Evolutionary conservation across 768 basidiomycete species (phyloP).

Genomic region (Tylopilus plumbeoviolaceoides): DNA sequence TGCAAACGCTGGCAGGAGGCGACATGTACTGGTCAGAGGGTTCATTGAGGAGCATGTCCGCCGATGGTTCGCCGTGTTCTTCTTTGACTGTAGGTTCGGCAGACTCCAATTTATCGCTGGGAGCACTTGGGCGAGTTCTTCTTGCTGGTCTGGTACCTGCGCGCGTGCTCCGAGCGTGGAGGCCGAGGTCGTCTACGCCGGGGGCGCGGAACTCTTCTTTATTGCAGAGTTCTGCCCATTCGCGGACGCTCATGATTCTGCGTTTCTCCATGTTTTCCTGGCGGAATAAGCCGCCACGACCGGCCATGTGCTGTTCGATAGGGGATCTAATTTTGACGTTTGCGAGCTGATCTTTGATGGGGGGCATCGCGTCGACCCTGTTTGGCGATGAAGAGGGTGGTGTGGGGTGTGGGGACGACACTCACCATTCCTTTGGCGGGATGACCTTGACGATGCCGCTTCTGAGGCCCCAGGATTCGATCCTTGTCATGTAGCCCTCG

Average conservation of each 20-base stretch:
- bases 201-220: constrained; percentile 73
- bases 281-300: constrained; percentile 80
- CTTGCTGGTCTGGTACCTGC: constrained; percentile 32
- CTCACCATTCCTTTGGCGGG: constrained; percentile 91
- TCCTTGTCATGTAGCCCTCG: constrained; percentile 80
- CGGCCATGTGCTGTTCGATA: constrained; percentile 92
- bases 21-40: constrained; percentile 20
- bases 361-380: constrained; percentile 74
- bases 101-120: constrained; percentile 36
- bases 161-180: constrained; percentile 42
- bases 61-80: constrained; percentile 32
- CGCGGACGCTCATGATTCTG: constrained; percentile 75
- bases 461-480: constrained; percentile 86
- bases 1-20: constrained; percentile 25
- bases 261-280: constrained; percentile 90
- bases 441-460: constrained; percentile 97
- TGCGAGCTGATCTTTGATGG: constrained; percentile 65
- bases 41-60: constrained; percentile 3
- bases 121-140: constrained; percentile 43
- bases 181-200: constrained; percentile 62
- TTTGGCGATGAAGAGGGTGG: constrained; percentile 18
- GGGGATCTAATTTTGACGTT: constrained; percentile 80
- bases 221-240: constrained; percentile 78
- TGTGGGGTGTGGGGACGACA: constrained; percentile 15
- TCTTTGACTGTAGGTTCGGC: constrained; percentile 46